Evolutionary conservation across 495 filamentous ascomycete genomes (phyloP).

Genomic region (Trichoderma reesei): DNA sequence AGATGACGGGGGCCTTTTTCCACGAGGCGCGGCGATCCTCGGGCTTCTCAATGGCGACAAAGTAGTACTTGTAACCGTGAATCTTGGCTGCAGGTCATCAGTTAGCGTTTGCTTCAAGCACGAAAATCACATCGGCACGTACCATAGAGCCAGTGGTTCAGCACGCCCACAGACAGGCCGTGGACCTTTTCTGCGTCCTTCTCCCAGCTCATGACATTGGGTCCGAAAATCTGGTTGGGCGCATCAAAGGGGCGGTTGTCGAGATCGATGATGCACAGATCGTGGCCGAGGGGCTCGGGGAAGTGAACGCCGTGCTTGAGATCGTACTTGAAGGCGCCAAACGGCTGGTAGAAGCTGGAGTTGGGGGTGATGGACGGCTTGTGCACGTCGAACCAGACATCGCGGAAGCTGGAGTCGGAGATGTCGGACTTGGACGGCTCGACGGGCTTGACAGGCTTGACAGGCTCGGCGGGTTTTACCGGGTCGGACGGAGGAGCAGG

Average conservation of each 20-base stretch:
- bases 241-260: constrained; percentile 28
- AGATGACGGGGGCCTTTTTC: constrained; percentile 40
- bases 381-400: neutral
- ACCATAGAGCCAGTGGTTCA: constrained; percentile 34
- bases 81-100: constrained; percentile 27
- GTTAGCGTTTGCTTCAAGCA: neutral
- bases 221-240: constrained; percentile 22
- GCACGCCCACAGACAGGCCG: constrained; percentile 25
- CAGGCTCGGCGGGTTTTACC: neutral
- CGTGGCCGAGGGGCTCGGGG: constrained; percentile 21
- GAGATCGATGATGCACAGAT: constrained; percentile 31
- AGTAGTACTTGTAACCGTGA: constrained; percentile 46
- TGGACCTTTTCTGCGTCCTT: constrained; percentile 12
- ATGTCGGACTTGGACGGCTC: neutral
- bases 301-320: constrained; percentile 20
- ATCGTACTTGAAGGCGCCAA: constrained; percentile 13
- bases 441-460: neutral
- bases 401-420: neutral
- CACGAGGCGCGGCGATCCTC: constrained; percentile 34
- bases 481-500: neutral
- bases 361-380: constrained; percentile 6
- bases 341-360: neutral
- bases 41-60: constrained; percentile 28
- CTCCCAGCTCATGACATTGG: constrained; percentile 16
- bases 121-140: neutral